These are phyloP conservation scores for Ophiostoma pallidulum DNA, from an alignment of 2,329 filamentous ascomycete species.

Conservation along the genomic window DNA sequence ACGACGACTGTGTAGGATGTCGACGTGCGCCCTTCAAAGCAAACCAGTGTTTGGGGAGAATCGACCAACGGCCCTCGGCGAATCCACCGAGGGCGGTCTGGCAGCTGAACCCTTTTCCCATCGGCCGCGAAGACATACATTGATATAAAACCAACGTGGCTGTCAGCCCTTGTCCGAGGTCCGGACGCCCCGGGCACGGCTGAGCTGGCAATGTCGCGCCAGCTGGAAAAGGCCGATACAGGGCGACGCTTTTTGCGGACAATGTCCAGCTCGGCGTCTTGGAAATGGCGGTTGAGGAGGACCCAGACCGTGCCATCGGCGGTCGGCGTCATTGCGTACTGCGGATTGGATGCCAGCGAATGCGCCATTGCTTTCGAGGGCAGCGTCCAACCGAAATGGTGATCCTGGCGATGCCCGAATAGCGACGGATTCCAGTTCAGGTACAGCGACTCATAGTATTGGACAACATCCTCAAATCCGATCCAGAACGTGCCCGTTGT, in stretches of 20 bases:
- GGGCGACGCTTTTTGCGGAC: conserved; percentile 32
- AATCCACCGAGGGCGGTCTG: conserved; percentile 46
- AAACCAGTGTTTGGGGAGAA: conserved; percentile 81
- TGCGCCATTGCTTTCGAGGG: conserved; percentile 37
- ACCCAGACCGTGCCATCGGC: conserved; percentile 65
- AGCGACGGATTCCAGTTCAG: conserved; percentile 92
- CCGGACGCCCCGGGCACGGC: no score
- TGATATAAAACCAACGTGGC: conserved; percentile 64
- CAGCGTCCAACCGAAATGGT: conserved; percentile 78
- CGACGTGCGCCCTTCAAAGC: conserved; percentile 47
- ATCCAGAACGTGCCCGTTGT: conserved; percentile 87
- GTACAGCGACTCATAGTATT: conserved; percentile 93
- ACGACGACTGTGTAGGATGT: conserved; percentile 46
- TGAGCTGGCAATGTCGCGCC: no score
- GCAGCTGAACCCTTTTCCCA: conserved; percentile 64
- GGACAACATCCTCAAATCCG: conserved; percentile 72
- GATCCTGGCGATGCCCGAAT: conserved; percentile 73
- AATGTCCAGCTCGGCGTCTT: conserved; percentile 53
- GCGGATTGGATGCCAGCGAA: conserved; percentile 57
- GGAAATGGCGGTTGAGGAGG: conserved; percentile 77
- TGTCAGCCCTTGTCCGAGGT: background rate
- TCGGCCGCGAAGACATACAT: conserved; percentile 64
- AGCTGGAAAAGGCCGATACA: background rate
- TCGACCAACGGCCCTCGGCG: conserved; percentile 83
- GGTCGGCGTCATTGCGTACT: conserved; percentile 58